Percentiles rank a stretch among this genome's conserved stretches.
phyloP scores from a whole-genome alignment of 768 basidiomycete genomes.

The Suillus alpinus region DNA sequence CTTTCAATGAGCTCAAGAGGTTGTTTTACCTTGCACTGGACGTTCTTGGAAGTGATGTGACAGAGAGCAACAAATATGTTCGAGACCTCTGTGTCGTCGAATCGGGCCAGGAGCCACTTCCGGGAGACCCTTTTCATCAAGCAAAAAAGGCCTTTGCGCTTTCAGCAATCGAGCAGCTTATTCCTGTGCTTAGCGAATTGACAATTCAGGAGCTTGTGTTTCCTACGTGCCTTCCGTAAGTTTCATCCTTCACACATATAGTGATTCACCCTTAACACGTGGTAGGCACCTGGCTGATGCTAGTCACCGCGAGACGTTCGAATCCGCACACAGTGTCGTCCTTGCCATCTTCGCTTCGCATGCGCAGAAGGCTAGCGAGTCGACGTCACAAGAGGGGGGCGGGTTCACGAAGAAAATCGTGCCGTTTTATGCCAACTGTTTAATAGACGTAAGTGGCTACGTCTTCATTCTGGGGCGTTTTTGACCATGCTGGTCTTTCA shows the following conservation, averaged over 20 bases:
- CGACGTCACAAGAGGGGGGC: conserved; percentile 16
- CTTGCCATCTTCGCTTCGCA: conserved; percentile 69
- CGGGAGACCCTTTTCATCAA: conserved; percentile 24
- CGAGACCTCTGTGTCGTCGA: conserved; percentile 33
- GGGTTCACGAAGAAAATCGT: conserved; percentile 55
- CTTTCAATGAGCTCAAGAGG: conserved; percentile 71
- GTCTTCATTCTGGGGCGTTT: background rate
- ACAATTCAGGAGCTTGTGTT: conserved; percentile 57
- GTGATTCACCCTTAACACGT: background rate
- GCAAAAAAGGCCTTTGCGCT: conserved; percentile 60
- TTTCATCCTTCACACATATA: conserved; percentile 7
- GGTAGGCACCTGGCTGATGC: conserved; percentile 59
- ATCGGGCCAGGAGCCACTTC: conserved; percentile 22
- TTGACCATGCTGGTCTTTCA: conserved; percentile 4
- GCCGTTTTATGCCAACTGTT: conserved; percentile 69
- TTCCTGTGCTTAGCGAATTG: conserved; percentile 53
- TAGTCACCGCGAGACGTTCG: conserved; percentile 70
- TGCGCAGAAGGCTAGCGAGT: conserved; percentile 36
- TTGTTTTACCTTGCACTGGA: conserved; percentile 79
- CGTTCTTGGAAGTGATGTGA: conserved; percentile 47
- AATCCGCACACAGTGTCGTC: conserved; percentile 83
- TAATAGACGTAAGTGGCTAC: conserved; percentile 57
- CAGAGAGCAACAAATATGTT: conserved; percentile 38
- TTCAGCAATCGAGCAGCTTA: conserved; percentile 75
- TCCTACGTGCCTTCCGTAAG: conserved; percentile 66